These are phyloP conservation scores for Boehmeria nivea DNA, from an alignment of 306 rosid genomes.

Conservation along the genomic window DNA sequence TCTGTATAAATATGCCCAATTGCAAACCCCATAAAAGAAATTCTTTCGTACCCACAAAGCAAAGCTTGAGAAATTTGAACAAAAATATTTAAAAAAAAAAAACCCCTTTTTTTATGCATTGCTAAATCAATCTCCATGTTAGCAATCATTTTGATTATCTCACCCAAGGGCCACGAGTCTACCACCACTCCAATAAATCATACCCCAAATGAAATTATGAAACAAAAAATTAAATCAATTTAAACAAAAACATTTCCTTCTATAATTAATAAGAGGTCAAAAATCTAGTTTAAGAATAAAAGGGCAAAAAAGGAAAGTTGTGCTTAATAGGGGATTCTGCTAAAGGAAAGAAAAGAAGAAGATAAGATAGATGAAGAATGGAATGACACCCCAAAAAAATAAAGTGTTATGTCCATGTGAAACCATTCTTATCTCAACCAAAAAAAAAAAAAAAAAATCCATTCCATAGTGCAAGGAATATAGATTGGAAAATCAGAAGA, in stretches of 20 bases:
- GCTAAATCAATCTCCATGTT: slow-evolving; percentile 10
- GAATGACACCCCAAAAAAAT: background rate
- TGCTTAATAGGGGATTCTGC: background rate
- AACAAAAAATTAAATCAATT: background rate
- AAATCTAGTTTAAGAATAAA: background rate
- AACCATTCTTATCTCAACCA: background rate
- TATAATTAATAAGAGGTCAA: background rate
- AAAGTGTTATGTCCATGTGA: slow-evolving; percentile 2
- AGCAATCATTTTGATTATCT: slow-evolving; percentile 37
- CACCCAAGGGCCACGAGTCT: slow-evolving; percentile 15
- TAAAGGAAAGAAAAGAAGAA: background rate
- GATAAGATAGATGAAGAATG: background rate
- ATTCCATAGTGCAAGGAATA: background rate
- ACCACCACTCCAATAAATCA: slow-evolving; percentile 4
- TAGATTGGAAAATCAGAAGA: background rate
- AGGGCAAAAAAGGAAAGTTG: background rate
- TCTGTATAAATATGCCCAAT: background rate
- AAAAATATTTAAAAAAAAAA: background rate
- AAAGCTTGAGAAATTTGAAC: slow-evolving; percentile 29
- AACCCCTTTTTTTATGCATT: slow-evolving; percentile 4
- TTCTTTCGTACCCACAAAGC: slow-evolving; percentile 55
- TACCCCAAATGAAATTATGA: background rate
- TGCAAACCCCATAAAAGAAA: slow-evolving; percentile 11
- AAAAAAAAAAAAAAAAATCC: background rate
- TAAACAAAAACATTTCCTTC: background rate